Conservation (phyloP, 306 rosid species). For the Vicia sativa region DNA sequence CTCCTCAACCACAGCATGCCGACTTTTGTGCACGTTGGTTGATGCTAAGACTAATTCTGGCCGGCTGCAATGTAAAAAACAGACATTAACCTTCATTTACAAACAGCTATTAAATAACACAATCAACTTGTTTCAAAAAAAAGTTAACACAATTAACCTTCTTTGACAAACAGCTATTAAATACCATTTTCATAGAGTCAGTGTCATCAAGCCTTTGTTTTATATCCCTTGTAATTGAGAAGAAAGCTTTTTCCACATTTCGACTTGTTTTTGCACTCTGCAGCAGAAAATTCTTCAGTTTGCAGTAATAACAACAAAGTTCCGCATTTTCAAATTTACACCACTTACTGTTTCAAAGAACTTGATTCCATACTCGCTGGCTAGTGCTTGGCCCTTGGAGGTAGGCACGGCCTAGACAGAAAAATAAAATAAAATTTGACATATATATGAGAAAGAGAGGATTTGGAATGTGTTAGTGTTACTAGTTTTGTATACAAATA, state of each 20-base stretch:
- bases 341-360: slow-evolving; percentile 94
- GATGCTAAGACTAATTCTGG: slow-evolving; percentile 73
- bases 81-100: slow-evolving; percentile 11
- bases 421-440: not conserved
- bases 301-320: not conserved
- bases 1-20: slow-evolving; percentile 74
- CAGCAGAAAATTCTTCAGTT: slow-evolving; percentile 34
- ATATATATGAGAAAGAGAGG: too few relatives aligned
- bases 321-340: slow-evolving; percentile 19
- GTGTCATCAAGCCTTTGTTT: slow-evolving; percentile 86
- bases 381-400: slow-evolving; percentile 95
- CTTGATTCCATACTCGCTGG: slow-evolving; percentile 90
- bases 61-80: slow-evolving; percentile 55
- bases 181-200: slow-evolving; percentile 72
- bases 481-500: not conserved
- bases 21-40: slow-evolving; percentile 68
- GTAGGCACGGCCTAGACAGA: slow-evolving; percentile 79
- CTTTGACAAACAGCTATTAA: too few relatives aligned
- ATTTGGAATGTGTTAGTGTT: too few relatives aligned
- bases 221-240: slow-evolving; percentile 85
- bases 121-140: slow-evolving; percentile 6
- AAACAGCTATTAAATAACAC: not conserved
- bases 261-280: slow-evolving; percentile 97
- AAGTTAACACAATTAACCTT: too few relatives aligned
- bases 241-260: slow-evolving; percentile 93